Percentiles rank a stretch among this genome's conserved stretches.
Evolutionary conservation across 1,284 basidiomycete species (phyloP).

Genomic region (Cerrena zonata): DNA sequence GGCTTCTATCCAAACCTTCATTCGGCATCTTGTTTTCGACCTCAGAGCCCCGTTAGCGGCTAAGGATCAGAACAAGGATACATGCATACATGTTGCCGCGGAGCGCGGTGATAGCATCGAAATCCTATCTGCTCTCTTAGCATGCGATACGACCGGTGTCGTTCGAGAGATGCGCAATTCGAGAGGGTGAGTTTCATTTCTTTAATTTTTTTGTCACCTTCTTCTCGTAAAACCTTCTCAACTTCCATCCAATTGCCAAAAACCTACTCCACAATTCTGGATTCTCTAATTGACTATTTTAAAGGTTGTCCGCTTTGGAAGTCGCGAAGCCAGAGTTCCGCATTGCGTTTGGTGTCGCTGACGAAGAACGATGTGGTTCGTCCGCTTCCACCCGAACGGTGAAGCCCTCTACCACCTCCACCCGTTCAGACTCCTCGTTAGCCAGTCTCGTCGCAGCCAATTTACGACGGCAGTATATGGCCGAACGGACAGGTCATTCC

Average conservation of each 20-base stretch:
- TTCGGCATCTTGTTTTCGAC: constrained; percentile 60
- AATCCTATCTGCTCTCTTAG: constrained; percentile 54
- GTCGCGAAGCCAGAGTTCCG: constrained; percentile 61
- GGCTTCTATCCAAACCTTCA: constrained; percentile 47
- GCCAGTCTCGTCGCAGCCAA: constrained; percentile 11
- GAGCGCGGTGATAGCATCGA: constrained; percentile 75
- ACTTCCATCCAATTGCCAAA: too few relatives aligned
- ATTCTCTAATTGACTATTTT: constrained; percentile 6
- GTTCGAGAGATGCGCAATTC: constrained; percentile 58
- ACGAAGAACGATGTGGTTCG: constrained; percentile 43
- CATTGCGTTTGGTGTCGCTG: constrained; percentile 46
- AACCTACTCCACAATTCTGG: too few relatives aligned
- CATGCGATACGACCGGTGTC: constrained; percentile 51
- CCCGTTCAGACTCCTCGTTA: constrained; percentile 22
- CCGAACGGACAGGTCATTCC: constrained; percentile 3
- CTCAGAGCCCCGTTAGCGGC: constrained; percentile 62
- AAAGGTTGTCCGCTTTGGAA: constrained; percentile 61
- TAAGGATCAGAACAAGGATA: constrained; percentile 78
- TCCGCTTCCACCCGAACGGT: constrained; percentile 54
- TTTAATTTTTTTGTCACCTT: not conserved
- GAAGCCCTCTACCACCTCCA: constrained; percentile 46
- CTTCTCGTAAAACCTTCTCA: too few relatives aligned
- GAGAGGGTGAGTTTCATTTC: constrained; percentile 47
- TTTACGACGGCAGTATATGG: constrained; percentile 1
- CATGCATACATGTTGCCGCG: constrained; percentile 90